Percentiles rank a stretch among this genome's conserved stretches.
Evolutionary conservation across 164 flowering plant species (phyloP).

Genomic region (Pachysandra terminalis): DNA sequence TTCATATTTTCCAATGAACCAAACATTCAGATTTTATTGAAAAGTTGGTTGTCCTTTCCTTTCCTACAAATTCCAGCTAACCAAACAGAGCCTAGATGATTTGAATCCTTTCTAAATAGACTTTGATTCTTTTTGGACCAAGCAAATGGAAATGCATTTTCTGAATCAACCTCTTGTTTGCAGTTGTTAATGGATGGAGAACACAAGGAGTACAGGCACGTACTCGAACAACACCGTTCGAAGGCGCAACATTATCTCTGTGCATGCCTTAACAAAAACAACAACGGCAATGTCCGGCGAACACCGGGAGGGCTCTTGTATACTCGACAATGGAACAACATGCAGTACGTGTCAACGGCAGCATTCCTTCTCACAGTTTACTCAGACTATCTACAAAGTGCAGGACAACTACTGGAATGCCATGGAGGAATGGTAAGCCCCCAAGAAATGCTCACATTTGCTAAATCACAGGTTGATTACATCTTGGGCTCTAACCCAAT

Average conservation of each 20-base stretch:
- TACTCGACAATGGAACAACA: conserved; percentile 95
- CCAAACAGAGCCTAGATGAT: no score
- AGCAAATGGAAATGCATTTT: no score
- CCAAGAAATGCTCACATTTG: conserved; percentile 49
- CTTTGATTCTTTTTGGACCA: no score
- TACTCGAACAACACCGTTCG: conserved; percentile 54
- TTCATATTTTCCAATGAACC: no score
- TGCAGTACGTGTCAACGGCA: conserved; percentile 90
- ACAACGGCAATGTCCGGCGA: conserved; percentile 48
- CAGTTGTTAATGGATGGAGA: conserved; percentile 57
- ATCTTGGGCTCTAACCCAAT: conserved; percentile 84
- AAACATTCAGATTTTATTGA: no score
- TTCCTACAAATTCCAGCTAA: no score
- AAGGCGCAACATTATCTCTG: conserved; percentile 82
- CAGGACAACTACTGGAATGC: conserved; percentile 43
- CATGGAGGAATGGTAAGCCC: conserved; percentile 32
- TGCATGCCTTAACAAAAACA: conserved; percentile 63
- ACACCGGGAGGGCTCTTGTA: conserved; percentile 75
- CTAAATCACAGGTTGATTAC: conserved; percentile 83
- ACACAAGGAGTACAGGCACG: conserved; percentile 34
- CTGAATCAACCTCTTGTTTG: conserved; percentile 1
- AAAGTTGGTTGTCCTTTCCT: no score
- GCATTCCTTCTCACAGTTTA: conserved; percentile 65
- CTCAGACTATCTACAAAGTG: conserved; percentile 49
- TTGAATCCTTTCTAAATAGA: no score